phyloP scores from a whole-genome alignment of 495 filamentous ascomycete species.

The Penicillium macrosclerotiorum region DNA sequence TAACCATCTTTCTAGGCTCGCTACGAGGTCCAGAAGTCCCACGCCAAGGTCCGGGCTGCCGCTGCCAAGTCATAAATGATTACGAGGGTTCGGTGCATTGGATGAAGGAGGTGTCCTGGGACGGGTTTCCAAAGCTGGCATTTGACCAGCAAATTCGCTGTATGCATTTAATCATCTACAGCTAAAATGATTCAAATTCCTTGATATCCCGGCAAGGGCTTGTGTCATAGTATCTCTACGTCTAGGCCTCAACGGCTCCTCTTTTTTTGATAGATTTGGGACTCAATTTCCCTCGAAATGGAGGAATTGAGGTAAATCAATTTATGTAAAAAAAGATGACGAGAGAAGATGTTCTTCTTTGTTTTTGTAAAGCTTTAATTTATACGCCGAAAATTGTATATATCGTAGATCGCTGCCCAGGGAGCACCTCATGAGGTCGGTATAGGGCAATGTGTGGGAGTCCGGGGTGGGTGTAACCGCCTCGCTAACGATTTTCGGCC shows the following conservation, averaged over 20 bases:
- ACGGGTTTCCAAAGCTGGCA: conserved; percentile 49
- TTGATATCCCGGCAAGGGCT: conserved; percentile 47
- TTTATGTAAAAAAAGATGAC: conserved; percentile 7
- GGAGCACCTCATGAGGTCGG: too few species aligned
- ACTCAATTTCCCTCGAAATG: conserved; percentile 6
- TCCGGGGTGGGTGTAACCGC: conserved; percentile 38
- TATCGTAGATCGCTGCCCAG: too few species aligned
- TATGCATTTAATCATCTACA: conserved; percentile 49
- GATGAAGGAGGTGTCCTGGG: conserved; percentile 48
- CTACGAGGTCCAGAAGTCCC: conserved; percentile 92
- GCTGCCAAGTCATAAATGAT: conserved; percentile 54
- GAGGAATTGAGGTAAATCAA: conserved; percentile 15
- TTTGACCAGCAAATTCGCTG: conserved; percentile 44
- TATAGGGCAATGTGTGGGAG: conserved; percentile 34
- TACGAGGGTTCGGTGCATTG: conserved; percentile 49
- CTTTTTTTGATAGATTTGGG: conserved; percentile 22
- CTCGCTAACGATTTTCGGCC: conserved; percentile 53
- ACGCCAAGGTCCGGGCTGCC: conserved; percentile 68
- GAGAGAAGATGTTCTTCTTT: conserved; percentile 8
- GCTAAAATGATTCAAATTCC: conserved; percentile 50
- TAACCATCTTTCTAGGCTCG: conserved; percentile 55
- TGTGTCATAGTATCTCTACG: conserved; percentile 26
- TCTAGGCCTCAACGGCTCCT: conserved; percentile 22
- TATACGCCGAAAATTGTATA: too few species aligned
- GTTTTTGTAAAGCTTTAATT: too few species aligned